Base-by-base conservation (phyloP, 2,329 filamentous ascomycete species). In the Phaeosphaeriaceae sp. region DNA sequence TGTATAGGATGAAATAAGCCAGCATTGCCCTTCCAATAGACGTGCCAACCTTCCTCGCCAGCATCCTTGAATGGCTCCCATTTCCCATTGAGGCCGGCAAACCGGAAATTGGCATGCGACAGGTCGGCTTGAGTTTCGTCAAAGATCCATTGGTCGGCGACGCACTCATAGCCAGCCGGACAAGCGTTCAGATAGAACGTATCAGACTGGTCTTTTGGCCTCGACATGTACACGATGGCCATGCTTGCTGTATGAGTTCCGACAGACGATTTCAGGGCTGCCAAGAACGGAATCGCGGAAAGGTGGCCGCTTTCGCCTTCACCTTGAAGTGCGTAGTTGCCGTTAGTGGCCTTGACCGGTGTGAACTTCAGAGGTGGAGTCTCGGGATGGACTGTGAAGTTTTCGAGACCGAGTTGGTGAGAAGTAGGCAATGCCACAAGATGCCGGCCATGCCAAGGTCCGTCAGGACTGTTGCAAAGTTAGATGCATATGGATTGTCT, bases 371-470 rank as follows among this genome's bases (percentile, higher is more conserved):
- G 19, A 15, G 59, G 59, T 7, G 59, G 55, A n/a, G 68, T 67
- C 13, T 52, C 35, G 2, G 69, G 67, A 23, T 64, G 58, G 4
- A 70, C 49, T 10, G 69, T 73, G 52, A 68, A 70, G 58, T 73
- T 71, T 47, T 73, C 68, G 28, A 73, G 58, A 13, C 69, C 70
- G 6, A 70, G 56, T 11, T 46, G 54, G 1, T 59, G 30, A 42
- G 59, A 55, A 2, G 53, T 55, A 11, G 68, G 65, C 3, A 73
- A 54, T 4, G 32, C 46, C 22, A 68, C 56, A 10, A 71, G 40
- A 40, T 54, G 49, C 23, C 61, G 66, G 10, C 57, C 43, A 50
- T 69, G 54, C 66, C 67, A 70, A 17, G 68, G 70, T 43, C 65
- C 40, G 0, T 60, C 22, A 8, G 59, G 54, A 30, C 67, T 69